Percentiles rank a stretch among this genome's conserved stretches.
These are phyloP conservation scores for Histomonas meleagridis DNA, from an alignment of 208 protist species.

Conservation along the genomic window DNA sequence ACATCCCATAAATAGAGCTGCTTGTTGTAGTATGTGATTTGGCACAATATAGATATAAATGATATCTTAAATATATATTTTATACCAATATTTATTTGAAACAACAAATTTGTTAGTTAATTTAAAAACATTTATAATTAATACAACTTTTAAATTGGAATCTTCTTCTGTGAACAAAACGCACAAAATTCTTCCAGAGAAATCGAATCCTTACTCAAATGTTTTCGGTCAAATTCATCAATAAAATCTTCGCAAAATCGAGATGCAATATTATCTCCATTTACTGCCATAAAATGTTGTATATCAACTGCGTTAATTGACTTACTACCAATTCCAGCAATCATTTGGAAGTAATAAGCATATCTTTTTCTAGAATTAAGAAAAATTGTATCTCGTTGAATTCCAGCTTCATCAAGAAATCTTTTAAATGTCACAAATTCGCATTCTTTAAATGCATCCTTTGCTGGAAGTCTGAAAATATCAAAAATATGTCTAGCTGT, in stretches of 20 bases:
- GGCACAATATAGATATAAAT: too few species aligned
- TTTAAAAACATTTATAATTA: too few species aligned
- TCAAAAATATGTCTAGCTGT: not conserved
- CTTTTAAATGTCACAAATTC: not conserved
- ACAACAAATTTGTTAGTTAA: too few species aligned
- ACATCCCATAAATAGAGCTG: too few species aligned
- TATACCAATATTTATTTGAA: too few species aligned
- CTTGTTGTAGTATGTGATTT: too few species aligned
- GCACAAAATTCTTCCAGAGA: not conserved
- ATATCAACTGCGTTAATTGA: not conserved
- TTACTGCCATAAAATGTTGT: not conserved
- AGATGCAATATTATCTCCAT: not conserved
- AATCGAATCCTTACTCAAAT: not conserved
- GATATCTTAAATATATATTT: too few species aligned
- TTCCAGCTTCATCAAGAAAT: not conserved
- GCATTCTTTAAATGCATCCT: not conserved
- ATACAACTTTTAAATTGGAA: slow-evolving; percentile 16
- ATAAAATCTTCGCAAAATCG: slow-evolving; percentile 27
- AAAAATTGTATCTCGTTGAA: not conserved
- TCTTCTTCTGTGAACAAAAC: not conserved
- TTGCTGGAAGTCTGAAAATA: slow-evolving; percentile 10
- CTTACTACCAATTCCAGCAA: not conserved
- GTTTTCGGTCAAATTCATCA: slow-evolving; percentile 14
- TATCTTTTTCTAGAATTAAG: not conserved
- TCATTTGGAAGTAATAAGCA: slow-evolving; percentile 18